phyloP scores from a whole-genome alignment of 768 basidiomycete species.

The Neoboletus magnificus region DNA sequence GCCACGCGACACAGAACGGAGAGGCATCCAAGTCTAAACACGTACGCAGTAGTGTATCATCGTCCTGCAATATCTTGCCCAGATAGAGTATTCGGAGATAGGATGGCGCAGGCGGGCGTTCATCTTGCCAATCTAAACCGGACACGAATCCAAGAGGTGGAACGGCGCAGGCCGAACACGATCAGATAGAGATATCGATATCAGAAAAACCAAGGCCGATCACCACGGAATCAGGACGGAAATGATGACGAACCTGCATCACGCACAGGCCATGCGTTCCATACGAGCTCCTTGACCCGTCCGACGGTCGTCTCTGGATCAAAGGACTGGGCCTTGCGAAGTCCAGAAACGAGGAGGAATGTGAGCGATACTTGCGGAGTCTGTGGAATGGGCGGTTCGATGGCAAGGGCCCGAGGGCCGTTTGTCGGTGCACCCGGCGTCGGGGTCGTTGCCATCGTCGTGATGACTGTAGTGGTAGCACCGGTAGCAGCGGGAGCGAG shows the following conservation, averaged over 20 bases:
- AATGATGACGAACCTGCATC: conserved; percentile 41
- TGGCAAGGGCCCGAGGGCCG: background rate
- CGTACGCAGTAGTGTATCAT: conserved; percentile 69
- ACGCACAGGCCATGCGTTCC: conserved; percentile 71
- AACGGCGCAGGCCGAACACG: background rate
- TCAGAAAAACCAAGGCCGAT: conserved; percentile 12
- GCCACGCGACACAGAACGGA: background rate
- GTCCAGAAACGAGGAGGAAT: conserved; percentile 70
- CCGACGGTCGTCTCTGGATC: conserved; percentile 73
- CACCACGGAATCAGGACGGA: conserved; percentile 9
- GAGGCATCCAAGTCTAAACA: background rate
- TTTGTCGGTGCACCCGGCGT: conserved; percentile 2
- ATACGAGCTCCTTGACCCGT: conserved; percentile 77
- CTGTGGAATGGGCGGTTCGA: conserved; percentile 43
- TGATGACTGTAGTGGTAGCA: background rate
- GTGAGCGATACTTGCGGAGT: conserved; percentile 63
- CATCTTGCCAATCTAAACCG: conserved; percentile 68
- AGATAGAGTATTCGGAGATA: conserved; percentile 74
- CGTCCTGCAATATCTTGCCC: conserved; percentile 80
- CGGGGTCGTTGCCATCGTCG: background rate
- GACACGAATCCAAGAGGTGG: background rate
- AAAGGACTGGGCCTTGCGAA: conserved; percentile 67
- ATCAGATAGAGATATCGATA: background rate
- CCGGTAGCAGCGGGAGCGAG: background rate
- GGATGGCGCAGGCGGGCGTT: conserved; percentile 72